Percentiles rank a stretch among this genome's conserved stretches.
Evolutionary conservation across 352 stramenopile genomes (phyloP).

Genomic region (Globisporangium okanoganense): DNA sequence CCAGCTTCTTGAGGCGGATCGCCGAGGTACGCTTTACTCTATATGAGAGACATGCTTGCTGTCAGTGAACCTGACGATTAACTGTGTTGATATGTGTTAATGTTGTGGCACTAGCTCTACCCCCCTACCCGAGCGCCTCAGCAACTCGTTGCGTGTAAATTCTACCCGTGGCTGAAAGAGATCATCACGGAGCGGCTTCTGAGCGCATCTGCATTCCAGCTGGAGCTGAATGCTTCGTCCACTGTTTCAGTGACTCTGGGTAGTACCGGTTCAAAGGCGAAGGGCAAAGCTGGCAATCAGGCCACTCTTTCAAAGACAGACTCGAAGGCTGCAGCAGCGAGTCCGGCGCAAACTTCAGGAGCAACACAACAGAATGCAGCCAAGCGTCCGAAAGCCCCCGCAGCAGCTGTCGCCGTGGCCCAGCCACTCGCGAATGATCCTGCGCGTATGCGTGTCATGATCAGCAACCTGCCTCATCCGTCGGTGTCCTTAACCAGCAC

Average conservation of each 20-base stretch:
- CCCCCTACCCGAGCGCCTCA: slow-evolving; percentile 61
- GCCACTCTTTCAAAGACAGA: slow-evolving; percentile 7
- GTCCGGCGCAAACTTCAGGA: not conserved
- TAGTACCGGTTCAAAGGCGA: slow-evolving; percentile 10
- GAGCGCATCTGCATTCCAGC: slow-evolving; percentile 57
- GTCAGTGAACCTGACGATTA: not conserved
- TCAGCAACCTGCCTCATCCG: slow-evolving; percentile 40
- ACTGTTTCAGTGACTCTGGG: slow-evolving; percentile 1
- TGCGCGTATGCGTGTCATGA: slow-evolving; percentile 47
- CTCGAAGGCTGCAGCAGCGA: slow-evolving; percentile 15
- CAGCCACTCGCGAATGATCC: slow-evolving; percentile 55
- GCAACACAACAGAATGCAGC: slow-evolving; percentile 10
- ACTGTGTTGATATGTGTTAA: slow-evolving; percentile 10
- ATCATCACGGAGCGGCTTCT: slow-evolving; percentile 81
- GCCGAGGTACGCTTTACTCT: slow-evolving; percentile 42
- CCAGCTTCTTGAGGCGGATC: slow-evolving; percentile 68
- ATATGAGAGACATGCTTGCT: not conserved
- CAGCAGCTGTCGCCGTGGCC: slow-evolving; percentile 19
- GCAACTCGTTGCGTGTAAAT: slow-evolving; percentile 78
- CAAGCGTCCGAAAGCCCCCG: slow-evolving; percentile 42
- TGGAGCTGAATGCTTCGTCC: slow-evolving; percentile 32
- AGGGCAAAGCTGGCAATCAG: slow-evolving; percentile 11
- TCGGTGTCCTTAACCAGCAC: slow-evolving; percentile 42
- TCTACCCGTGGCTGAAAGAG: slow-evolving; percentile 86
- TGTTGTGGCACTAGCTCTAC: slow-evolving; percentile 51